Evolutionary conservation across 352 stramenopile species (phyloP).

Genomic region (Globisporangium carolinianum): DNA sequence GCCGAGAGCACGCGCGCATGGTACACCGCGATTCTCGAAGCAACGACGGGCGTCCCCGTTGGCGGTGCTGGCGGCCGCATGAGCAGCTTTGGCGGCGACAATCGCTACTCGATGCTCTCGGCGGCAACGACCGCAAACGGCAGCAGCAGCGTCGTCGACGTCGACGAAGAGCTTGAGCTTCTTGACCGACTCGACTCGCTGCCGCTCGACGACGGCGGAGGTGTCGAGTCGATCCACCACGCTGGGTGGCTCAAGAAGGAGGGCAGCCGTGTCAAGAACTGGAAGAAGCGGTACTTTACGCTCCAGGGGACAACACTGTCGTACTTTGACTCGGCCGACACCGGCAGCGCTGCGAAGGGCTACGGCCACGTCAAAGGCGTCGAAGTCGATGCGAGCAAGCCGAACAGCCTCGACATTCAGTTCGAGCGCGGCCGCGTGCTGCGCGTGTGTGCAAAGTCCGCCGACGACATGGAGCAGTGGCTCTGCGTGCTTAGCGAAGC

Average conservation of each 20-base stretch:
- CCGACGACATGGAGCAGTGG: slow-evolving; percentile 68
- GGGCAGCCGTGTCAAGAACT: slow-evolving; percentile 69
- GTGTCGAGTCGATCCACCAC: slow-evolving; percentile 45
- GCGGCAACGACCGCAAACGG: slow-evolving; percentile 14
- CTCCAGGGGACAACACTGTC: slow-evolving; percentile 70
- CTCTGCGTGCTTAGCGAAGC: slow-evolving; percentile 64
- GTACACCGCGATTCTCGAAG: slow-evolving; percentile 73
- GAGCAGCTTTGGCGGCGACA: slow-evolving; percentile 12
- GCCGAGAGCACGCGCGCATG: slow-evolving; percentile 60
- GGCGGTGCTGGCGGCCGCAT: slow-evolving; percentile 9
- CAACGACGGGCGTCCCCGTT: slow-evolving; percentile 21
- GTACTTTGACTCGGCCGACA: slow-evolving; percentile 80
- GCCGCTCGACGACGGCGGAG: slow-evolving; percentile 37
- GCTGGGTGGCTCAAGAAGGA: slow-evolving; percentile 79
- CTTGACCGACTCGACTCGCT: slow-evolving; percentile 50
- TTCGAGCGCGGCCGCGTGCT: slow-evolving; percentile 75
- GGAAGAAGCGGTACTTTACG: slow-evolving; percentile 78
- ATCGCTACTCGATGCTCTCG: slow-evolving; percentile 43
- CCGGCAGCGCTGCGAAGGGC: slow-evolving; percentile 63
- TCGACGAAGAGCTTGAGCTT: slow-evolving; percentile 50
- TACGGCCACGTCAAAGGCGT: slow-evolving; percentile 69
- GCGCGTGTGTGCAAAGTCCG: slow-evolving; percentile 55
- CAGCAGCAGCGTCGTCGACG: slow-evolving; percentile 23
- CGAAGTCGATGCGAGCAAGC: slow-evolving; percentile 59
- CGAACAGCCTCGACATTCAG: slow-evolving; percentile 60